Evolutionary conservation across 75 land plant genomes (phyloP), one percentile per base, ranked within the genome.

Genomic region (Cryptomeria japonica): DNA sequence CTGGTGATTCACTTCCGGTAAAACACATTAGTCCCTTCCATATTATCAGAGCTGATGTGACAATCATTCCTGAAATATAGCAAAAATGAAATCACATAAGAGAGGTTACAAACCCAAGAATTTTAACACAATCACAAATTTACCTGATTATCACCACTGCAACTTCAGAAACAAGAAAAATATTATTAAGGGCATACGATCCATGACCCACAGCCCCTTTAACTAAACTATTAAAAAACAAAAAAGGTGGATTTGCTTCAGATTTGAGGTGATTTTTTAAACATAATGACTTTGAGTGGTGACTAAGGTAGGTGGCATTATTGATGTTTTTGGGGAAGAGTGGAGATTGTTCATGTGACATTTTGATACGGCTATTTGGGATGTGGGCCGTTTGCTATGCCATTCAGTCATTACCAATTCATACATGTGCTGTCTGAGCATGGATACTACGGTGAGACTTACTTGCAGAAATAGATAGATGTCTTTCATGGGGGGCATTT

Each of bases 1-100:
- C 97, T 53, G 96, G 97, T 12, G 96, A 95, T 61, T 94, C 96
- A 85, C 94, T 94, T 3, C 97, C 97, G 86, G 94, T 96, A 8
- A 94, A 51, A 49, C 93, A 93, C 89, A 96, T 95, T 53, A 96
- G 83, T 37, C 91, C 97, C 83, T 95, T 95, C 97, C 97, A 96
- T 87, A 95, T 93, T 39, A 96, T 95, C 82, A 96, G 82, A 11
- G 96, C 96, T 28, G 95, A 92, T 12, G 96, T 88, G 16, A 96
- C 94, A 58, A 95, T 93, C 96, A 96, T 92, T 36, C 97, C 97
- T 96, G 91, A 83, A 80, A 89, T 28, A 68, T 44, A 78, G 25
- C 14, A 82, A 82, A 25, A n/a, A 82, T 41, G 3, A 7, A 9
- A 82, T 46, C 51, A 2, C 47, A 14, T 46, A 46, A 82, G 32